Evolutionary conservation across 805 yeast genomes (phyloP).

Genomic region (Ogataea ganodermae): DNA sequence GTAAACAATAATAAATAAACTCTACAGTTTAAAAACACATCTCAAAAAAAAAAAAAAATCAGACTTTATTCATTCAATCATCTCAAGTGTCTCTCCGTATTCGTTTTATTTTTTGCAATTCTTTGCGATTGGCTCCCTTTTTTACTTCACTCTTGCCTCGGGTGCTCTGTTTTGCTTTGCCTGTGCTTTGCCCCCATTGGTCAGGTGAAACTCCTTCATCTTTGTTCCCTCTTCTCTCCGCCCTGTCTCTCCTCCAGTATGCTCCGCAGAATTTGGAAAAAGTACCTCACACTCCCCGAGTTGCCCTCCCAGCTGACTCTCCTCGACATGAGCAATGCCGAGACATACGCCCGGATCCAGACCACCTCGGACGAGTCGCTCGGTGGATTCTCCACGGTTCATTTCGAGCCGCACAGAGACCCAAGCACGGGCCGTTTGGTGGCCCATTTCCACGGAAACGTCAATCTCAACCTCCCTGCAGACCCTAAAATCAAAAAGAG

Average conservation of each 20-base stretch:
- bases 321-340: conserved; percentile 58
- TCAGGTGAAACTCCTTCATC: background rate
- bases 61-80: too few species aligned
- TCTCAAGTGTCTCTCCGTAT: too few species aligned
- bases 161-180: too few species aligned
- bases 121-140: too few species aligned
- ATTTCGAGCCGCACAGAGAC: conserved; percentile 46
- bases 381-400: conserved; percentile 70
- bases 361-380: conserved; percentile 72
- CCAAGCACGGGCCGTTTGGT: conserved; percentile 38
- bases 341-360: conserved; percentile 51
- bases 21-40: too few species aligned
- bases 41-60: too few species aligned
- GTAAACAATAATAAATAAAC: background rate
- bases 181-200: too few species aligned
- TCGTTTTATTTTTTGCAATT: too few species aligned
- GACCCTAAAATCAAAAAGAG: conserved; percentile 64
- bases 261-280: conserved; percentile 15
- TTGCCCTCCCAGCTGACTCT: conserved; percentile 40
- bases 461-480: conserved; percentile 64
- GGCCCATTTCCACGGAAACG: conserved; percentile 71
- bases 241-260: background rate
- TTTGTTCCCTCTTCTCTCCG: background rate
- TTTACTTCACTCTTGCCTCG: too few species aligned
- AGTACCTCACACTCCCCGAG: conserved; percentile 18